Evolutionary conservation across 805 yeast species (phyloP).

Genomic region (Candida takata): DNA sequence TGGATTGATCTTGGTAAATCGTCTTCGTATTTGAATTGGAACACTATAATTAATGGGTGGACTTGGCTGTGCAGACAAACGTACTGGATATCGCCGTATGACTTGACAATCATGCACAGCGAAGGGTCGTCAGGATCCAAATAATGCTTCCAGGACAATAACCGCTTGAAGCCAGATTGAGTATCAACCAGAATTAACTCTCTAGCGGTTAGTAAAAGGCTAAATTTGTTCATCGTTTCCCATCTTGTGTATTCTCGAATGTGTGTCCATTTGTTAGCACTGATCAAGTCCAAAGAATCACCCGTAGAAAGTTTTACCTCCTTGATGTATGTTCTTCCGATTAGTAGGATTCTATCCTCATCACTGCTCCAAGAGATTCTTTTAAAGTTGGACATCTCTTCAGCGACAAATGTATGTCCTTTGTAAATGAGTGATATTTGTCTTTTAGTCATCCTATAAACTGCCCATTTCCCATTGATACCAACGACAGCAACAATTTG

Average conservation of each 20-base stretch:
- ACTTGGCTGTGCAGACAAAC: slow-evolving; percentile 25
- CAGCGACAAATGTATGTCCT: slow-evolving; percentile 30
- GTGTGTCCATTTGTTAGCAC: slow-evolving; percentile 22
- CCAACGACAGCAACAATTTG: slow-evolving; percentile 40
- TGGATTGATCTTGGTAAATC: slow-evolving; percentile 31
- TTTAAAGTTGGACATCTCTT: slow-evolving; percentile 52
- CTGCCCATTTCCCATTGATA: slow-evolving; percentile 41
- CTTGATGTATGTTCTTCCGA: slow-evolving; percentile 39
- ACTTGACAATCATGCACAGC: slow-evolving; percentile 31
- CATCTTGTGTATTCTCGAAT: slow-evolving; percentile 37
- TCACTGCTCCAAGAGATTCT: slow-evolving; percentile 39
- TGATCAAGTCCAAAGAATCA: slow-evolving; percentile 25
- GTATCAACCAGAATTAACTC: slow-evolving; percentile 51
- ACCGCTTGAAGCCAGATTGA: slow-evolving; percentile 32
- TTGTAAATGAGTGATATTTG: not conserved
- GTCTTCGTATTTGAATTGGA: slow-evolving; percentile 28
- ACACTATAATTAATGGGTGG: slow-evolving; percentile 27
- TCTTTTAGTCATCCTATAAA: not conserved
- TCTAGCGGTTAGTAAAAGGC: slow-evolving; percentile 56
- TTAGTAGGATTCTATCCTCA: slow-evolving; percentile 24
- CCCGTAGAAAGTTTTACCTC: slow-evolving; percentile 24
- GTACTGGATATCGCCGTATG: slow-evolving; percentile 15
- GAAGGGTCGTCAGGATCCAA: slow-evolving; percentile 50
- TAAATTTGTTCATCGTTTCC: slow-evolving; percentile 25
- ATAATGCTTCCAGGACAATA: slow-evolving; percentile 70